A percentile compares a stretch with the other conserved stretches of the same genome.
phyloP scores from a whole-genome alignment of 1,284 basidiomycete species.

The Austroboletus niveus region DNA sequence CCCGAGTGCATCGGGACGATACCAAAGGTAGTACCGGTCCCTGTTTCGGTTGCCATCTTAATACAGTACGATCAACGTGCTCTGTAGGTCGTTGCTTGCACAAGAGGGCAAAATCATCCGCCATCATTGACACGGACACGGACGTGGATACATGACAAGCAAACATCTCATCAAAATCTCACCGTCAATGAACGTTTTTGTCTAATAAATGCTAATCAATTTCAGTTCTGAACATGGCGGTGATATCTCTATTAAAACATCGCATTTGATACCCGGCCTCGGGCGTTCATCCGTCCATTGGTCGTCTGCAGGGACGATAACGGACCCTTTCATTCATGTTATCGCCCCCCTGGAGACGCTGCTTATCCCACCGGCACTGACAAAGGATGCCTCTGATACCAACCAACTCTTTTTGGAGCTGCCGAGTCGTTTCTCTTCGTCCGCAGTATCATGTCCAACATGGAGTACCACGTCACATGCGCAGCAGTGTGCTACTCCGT shows the following conservation, averaged over 20 bases:
- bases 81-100: constrained; percentile 1
- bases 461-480: too few species aligned
- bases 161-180: not conserved
- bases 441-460: too few species aligned
- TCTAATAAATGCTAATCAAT: not conserved
- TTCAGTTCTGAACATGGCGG: not conserved
- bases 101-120: constrained; percentile 1
- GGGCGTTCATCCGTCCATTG: not conserved
- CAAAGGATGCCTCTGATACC: not conserved
- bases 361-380: not conserved
- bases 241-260: not conserved
- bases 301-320: not conserved
- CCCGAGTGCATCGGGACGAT: constrained; percentile 2
- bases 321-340: not conserved
- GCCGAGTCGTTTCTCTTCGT: not conserved
- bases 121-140: constrained; percentile 8
- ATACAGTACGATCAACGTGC: not conserved
- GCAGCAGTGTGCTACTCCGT: too few species aligned
- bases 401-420: not conserved
- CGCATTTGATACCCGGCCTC: not conserved
- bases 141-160: constrained; percentile 2
- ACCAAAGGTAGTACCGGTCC: not conserved
- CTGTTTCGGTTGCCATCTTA: not conserved
- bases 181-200: constrained; percentile 1
- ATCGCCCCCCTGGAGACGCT: not conserved